phyloP scores from a whole-genome alignment of 805 yeast species.

The Jamesozyma gamospora region DNA sequence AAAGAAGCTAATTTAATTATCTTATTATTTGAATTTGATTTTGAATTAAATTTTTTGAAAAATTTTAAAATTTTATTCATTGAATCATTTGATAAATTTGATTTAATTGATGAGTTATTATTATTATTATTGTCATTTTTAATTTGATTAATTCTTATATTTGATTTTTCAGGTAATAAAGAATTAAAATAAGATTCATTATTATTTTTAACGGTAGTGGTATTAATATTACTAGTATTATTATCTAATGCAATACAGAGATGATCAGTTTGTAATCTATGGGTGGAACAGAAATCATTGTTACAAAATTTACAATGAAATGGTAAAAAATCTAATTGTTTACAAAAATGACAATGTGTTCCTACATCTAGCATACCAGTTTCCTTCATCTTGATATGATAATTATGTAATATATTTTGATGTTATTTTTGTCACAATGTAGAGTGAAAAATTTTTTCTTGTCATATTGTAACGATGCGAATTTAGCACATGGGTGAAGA shows the following conservation, averaged over 20 bases:
- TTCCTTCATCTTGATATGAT: slow-evolving; percentile 7
- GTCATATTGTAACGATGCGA: no score
- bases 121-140: slow-evolving; percentile 3
- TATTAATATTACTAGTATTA: not conserved
- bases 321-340: slow-evolving; percentile 27
- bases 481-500: no score
- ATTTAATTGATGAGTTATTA: slow-evolving; percentile 9
- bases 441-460: not conserved
- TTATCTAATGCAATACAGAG: slow-evolving; percentile 11
- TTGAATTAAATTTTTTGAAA: slow-evolving; percentile 13
- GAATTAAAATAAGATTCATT: slow-evolving; percentile 20
- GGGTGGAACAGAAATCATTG: slow-evolving; percentile 23
- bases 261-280: slow-evolving; percentile 22
- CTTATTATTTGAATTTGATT: slow-evolving; percentile 5
- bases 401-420: not conserved
- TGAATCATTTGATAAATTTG: slow-evolving; percentile 5
- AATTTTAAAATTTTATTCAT: slow-evolving; percentile 20
- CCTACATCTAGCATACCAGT: slow-evolving; percentile 31
- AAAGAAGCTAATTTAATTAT: slow-evolving; percentile 11
- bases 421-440: not conserved
- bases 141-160: slow-evolving; percentile 13
- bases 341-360: slow-evolving; percentile 26
- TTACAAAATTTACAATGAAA: slow-evolving; percentile 25
- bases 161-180: slow-evolving; percentile 24
- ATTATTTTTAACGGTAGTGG: not conserved